A percentile compares a stretch with the other conserved stretches of the same genome.
These are phyloP conservation scores for Kuraishia cidri DNA, from an alignment of 805 yeast species.

Conservation along the genomic window DNA sequence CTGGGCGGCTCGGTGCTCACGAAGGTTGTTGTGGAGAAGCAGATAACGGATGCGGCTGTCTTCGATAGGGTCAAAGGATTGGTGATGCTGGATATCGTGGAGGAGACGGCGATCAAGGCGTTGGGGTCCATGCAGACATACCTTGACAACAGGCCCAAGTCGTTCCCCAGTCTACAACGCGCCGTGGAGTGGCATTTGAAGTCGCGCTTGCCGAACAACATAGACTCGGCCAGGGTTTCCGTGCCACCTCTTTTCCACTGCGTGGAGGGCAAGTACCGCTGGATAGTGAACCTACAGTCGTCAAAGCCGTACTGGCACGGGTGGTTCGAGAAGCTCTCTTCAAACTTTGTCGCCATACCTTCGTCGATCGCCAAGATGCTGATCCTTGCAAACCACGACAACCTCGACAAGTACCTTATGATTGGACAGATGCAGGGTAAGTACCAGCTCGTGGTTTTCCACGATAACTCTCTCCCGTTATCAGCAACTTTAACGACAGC, in stretches of 20 bases:
- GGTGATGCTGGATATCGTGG: constrained; percentile 83
- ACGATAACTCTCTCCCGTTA: constrained; percentile 13
- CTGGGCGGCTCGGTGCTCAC: constrained; percentile 86
- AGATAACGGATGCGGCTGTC: constrained; percentile 9
- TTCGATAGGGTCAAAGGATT: constrained; percentile 47
- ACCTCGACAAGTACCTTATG: constrained; percentile 75
- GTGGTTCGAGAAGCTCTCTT: constrained; percentile 76
- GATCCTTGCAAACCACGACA: constrained; percentile 82
- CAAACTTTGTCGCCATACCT: constrained; percentile 27
- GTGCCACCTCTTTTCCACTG: constrained; percentile 56
- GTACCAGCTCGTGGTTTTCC: constrained; percentile 80
- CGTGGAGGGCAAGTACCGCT: constrained; percentile 18
- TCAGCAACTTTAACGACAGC: constrained; percentile 10
- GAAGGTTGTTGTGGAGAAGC: constrained; percentile 25
- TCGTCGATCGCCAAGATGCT: constrained; percentile 52
- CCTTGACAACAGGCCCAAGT: constrained; percentile 52
- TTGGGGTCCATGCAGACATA: constrained; percentile 60
- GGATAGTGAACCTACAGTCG: constrained; percentile 56
- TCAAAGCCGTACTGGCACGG: constrained; percentile 69
- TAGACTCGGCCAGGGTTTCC: constrained; percentile 61
- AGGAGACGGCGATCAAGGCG: constrained; percentile 78
- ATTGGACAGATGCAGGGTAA: constrained; percentile 98
- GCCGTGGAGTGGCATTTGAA: constrained; percentile 83
- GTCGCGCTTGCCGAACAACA: constrained; percentile 42
- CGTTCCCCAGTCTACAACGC: constrained; percentile 38